These are phyloP conservation scores for Termitomyces sp. DNA, from an alignment of 768 basidiomycete genomes.

Conservation along the genomic window DNA sequence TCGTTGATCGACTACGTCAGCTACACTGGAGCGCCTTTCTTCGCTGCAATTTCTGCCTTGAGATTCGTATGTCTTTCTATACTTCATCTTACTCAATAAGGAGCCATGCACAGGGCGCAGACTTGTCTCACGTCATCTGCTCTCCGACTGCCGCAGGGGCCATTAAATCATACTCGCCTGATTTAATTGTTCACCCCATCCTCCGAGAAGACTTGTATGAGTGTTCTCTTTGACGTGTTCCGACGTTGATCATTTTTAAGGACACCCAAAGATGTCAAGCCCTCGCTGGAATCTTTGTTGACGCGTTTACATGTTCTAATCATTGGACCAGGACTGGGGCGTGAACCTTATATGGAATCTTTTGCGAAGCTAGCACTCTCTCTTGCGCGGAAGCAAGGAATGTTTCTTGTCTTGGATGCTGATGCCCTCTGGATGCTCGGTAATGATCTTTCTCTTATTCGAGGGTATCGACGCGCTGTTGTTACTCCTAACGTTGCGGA, in stretches of 20 bases:
- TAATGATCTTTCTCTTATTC: conserved; percentile 64
- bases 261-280: conserved; percentile 39
- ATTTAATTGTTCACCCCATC: conserved; percentile 96
- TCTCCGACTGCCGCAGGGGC: conserved; percentile 86
- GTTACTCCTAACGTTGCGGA: conserved; percentile 95
- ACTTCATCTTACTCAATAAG: neutral
- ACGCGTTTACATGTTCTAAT: conserved; percentile 88
- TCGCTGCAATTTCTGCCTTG: conserved; percentile 87
- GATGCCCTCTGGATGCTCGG: conserved; percentile 87
- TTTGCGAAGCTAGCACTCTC: conserved; percentile 73
- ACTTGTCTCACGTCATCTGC: conserved; percentile 96
- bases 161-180: conserved; percentile 96
- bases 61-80: conserved; percentile 54
- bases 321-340: conserved; percentile 91
- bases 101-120: conserved; percentile 59
- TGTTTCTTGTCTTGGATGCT: conserved; percentile 93
- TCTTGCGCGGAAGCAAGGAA: conserved; percentile 66
- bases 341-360: conserved; percentile 84
- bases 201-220: conserved; percentile 63
- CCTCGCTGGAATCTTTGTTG: conserved; percentile 62
- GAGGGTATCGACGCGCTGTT: conserved; percentile 83
- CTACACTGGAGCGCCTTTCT: conserved; percentile 96
- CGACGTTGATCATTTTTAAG: conserved; percentile 26
- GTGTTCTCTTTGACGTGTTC: neutral
- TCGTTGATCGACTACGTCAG: conserved; percentile 32